These are phyloP conservation scores for Singerocomus inundabilis DNA, from an alignment of 1,284 basidiomycete species.

Conservation along the genomic window DNA sequence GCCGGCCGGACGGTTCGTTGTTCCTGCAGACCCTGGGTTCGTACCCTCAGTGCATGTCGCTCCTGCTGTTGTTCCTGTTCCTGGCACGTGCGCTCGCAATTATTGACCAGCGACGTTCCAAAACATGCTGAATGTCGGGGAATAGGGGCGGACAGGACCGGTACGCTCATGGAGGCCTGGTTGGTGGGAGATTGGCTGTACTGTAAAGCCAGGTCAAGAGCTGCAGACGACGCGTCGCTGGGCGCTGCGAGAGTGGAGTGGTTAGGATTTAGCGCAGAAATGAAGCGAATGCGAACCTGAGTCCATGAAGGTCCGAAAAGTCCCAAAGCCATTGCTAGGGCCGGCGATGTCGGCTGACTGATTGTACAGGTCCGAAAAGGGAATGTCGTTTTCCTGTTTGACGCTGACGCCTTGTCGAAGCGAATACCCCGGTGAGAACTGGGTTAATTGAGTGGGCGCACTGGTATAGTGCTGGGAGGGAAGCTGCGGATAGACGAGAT, in stretches of 20 bases:
- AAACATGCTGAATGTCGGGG: conserved; percentile 36
- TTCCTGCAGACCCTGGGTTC: conserved; percentile 34
- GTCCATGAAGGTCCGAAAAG: conserved; percentile 25
- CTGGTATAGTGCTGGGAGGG: conserved; percentile 26
- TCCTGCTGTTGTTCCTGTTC: conserved; percentile 38
- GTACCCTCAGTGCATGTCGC: conserved; percentile 32
- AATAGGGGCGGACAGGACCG: conserved; percentile 31
- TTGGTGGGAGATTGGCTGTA: conserved; percentile 23
- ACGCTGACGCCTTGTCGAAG: conserved; percentile 24
- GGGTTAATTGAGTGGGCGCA: conserved; percentile 21
- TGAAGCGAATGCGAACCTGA: conserved; percentile 28
- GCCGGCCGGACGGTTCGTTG: conserved; percentile 35
- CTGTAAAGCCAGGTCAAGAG: conserved; percentile 29
- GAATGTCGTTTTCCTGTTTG: conserved; percentile 33
- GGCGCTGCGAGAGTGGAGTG: conserved; percentile 18
- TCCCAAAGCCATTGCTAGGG: conserved; percentile 25
- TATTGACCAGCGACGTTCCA: conserved; percentile 30
- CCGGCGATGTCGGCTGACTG: conserved; percentile 26
- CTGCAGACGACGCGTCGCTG: conserved; percentile 15
- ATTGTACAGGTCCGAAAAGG: conserved; percentile 28
- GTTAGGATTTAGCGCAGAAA: conserved; percentile 7
- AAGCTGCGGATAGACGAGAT: conserved; percentile 25
- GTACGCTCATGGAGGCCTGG: conserved; percentile 24
- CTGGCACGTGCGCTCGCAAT: conserved; percentile 38
- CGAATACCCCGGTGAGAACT: conserved; percentile 27